Evolutionary conservation across 2,329 filamentous ascomycete species (phyloP), one percentile per base, ranked within the genome.

Genomic region (Colletotrichum camelliae): DNA sequence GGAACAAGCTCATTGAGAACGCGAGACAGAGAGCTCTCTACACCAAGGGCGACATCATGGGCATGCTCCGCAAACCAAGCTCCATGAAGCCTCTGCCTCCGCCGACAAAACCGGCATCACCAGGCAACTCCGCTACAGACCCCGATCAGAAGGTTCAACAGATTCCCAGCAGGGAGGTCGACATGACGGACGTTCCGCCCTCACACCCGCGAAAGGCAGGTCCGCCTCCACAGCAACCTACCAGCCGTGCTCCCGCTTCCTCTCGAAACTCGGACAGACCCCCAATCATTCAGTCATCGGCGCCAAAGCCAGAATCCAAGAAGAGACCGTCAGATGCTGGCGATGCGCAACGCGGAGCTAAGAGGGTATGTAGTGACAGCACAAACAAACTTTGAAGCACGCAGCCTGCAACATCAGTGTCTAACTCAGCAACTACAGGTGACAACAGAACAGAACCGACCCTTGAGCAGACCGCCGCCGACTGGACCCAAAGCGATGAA

Each of bases 1-100:
- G 97, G 97, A 92, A 91, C 77, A 93, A 93, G 78, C 89, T 99
- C 58, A 95, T 99, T 69, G 90, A 94, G 39, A 94, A 99, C 85
- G 94, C 97, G 7, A 92, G 92, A 80, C 84, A 86, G 24, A 91
- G 97, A 81, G 90, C 94, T 77, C 88, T 93, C 12, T 98, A 97
- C 83, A 98, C 95, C 0, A 89, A 91, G 57, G 96, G 91, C 7
- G 86, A 92, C 73, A 85, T 92, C 64, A 70, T 91, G 67, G 82
- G 83, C 21, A 83, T 90, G 82, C 86, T 92, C 35, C 84, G 85
- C 35, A 87, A 81, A 70, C 86, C 88, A 2, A 84, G 88, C 2
- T 82, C 83, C 68, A 65, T 72, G n/a, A 48, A 39, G 27, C 3
- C 58, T 37, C 29, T 68, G n/a, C 61, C 74, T 37, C 33, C 74